Evolutionary conservation across 2,329 filamentous ascomycete genomes (phyloP), one percentile per base, ranked within the genome.

Genomic region (Calonectria hawksworthii): DNA sequence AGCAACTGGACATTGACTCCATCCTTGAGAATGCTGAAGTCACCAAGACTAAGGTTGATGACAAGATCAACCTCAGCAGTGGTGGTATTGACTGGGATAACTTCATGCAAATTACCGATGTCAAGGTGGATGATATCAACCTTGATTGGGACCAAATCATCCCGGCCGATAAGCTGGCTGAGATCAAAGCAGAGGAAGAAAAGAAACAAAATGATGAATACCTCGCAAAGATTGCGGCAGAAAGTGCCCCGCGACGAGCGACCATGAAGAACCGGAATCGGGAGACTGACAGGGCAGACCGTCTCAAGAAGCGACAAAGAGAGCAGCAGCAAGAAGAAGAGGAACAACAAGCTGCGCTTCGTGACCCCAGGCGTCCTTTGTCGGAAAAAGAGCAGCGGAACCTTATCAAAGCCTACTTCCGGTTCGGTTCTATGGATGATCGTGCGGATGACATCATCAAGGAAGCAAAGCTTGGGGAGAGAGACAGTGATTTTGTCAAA

Each of bases 91-190:
- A 92, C 79, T 92, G 97, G 87, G 96, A 98, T 83, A 98, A 98
- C 76, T 99, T 99, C 85, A 93, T 99, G 87, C 96, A 99, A 83
- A 98, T 98, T 82, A 98, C 97, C 1, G 97, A 99, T 84, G 96
- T 99, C 85, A 99, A 99, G 86, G 94, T 99, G 30, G 95, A 99
- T 74, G 90, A 92, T 66, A 87, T 92, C 64, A 87, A 88, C 77
- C 92, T 99, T 32, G 96, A 98, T 79, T 99, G 97, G 97, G 97
- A 99, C 81, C 94, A 99, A 78, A 99, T 99, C 80, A 99, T 99
- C 79, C 98, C 97, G 0, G 96, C 96, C 74, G 96, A 98, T 10
- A 93, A 98, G 81, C 90, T 99, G 23, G 96, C 96, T 21, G 93
- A 93, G 74, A 94, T 99, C 85, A 98, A 98, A 84, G 93, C 93